Base-by-base conservation (phyloP, 345 rosid genomes). In the Citrus inodora region DNA sequence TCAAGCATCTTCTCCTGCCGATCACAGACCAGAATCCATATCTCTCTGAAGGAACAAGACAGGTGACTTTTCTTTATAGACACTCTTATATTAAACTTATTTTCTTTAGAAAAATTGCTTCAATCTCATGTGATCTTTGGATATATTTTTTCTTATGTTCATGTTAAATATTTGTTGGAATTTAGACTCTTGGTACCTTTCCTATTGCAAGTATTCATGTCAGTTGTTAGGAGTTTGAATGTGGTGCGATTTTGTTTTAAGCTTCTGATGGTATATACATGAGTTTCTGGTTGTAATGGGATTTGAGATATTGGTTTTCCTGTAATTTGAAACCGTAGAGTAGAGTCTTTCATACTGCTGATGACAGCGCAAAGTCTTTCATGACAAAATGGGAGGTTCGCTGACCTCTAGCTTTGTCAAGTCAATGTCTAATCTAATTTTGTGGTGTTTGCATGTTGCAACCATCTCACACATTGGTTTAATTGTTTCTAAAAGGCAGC, bases 11-110 rank as follows among this genome's bases (percentile, higher is more conserved):
- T 81, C 94, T 93, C 77, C 84, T 95, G 75, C 97, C 98, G 7
- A 88, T 92, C 67, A 89, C 96, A 0, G 97, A 92, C 78, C 76
- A 85, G 67, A 92, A 91, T 83, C 97, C 97, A 79, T 92, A 87
- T 87, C 98, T 95, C 24, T 93, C 94, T 6, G 98, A 95, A 79
- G 98, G 98, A 80, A 85, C 97, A 22, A 87, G 96, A 91, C 98
- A 95, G 96, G 97, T 93, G 60, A 76, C 42, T 68, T 75, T 82
- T 64, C 63, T 64, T 56, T 21, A 17, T 4, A 59, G 46, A 16
- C 75, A 6, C 68, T n/a, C 69, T 42, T 27, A 7, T 60, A 37
- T 55, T 67, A 38, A 33, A 19, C 24, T 32, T n/a, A 32, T 56
- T 14, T 48, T 3, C 37, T 14, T 42, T 32, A 30, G 37, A 25